These are phyloP conservation scores for Tricholoma flavovirens DNA, from an alignment of 768 basidiomycete genomes.

Conservation along the genomic window DNA sequence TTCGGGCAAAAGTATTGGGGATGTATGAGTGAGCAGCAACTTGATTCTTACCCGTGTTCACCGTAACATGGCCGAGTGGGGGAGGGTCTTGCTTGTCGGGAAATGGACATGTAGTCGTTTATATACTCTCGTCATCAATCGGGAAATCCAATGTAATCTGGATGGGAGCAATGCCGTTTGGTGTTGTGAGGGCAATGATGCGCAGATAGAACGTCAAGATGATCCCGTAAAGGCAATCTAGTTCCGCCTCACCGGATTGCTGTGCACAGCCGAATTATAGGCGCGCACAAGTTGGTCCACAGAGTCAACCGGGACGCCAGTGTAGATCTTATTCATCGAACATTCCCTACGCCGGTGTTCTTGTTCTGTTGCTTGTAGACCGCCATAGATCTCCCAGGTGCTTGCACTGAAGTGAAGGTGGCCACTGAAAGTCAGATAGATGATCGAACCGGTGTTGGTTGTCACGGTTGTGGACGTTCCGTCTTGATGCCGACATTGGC, in stretches of 20 bases:
- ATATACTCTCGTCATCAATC: background rate
- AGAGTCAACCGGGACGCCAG: background rate
- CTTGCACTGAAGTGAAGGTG: background rate
- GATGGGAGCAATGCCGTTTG: background rate
- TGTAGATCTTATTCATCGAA: background rate
- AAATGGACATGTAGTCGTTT: background rate
- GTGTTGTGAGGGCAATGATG: background rate
- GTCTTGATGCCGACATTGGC: background rate
- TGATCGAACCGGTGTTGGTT: background rate
- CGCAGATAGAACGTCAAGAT: background rate
- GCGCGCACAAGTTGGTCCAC: conserved; percentile 7
- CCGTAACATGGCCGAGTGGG: background rate
- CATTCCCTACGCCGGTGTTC: background rate
- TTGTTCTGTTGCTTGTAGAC: background rate
- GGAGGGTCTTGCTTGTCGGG: background rate
- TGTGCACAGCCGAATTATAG: conserved; percentile 1
- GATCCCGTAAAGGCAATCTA: background rate
- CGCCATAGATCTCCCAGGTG: background rate
- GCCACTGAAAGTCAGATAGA: background rate
- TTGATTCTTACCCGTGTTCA: background rate
- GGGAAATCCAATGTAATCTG: background rate
- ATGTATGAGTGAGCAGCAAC: background rate
- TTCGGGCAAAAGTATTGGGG: background rate
- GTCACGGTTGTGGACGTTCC: background rate
- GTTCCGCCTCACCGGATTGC: conserved; percentile 9